Percentiles rank a stretch among this genome's conserved stretches.
Evolutionary conservation across 495 filamentous ascomycete species (phyloP).

Genomic region (Penicillium malachiteum): DNA sequence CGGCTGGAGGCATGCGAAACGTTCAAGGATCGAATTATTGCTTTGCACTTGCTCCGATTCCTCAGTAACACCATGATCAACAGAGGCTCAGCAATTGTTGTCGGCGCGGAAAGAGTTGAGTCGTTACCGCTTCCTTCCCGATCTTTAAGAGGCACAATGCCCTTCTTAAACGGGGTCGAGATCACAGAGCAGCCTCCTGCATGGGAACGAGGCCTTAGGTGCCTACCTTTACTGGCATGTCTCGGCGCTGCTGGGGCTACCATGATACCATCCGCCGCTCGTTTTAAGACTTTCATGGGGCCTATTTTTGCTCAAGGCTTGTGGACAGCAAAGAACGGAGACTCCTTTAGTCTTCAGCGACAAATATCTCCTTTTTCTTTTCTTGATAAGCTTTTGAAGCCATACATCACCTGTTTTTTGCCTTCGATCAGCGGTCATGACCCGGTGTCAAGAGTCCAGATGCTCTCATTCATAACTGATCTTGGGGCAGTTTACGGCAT

Average conservation of each 20-base stretch:
- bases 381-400: background rate
- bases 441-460: background rate
- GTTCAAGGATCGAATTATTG: too few species aligned
- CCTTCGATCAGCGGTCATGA: background rate
- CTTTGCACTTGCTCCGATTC: too few species aligned
- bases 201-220: background rate
- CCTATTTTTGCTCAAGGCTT: background rate
- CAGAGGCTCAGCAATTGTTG: too few species aligned
- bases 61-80: too few species aligned
- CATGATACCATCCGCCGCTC: background rate
- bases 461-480: background rate
- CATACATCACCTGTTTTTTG: background rate
- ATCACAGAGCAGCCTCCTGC: too few species aligned
- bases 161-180: too few species aligned
- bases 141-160: too few species aligned
- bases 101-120: too few species aligned
- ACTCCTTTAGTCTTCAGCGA: background rate
- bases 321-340: background rate
- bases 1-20: too few species aligned
- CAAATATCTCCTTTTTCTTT: background rate
- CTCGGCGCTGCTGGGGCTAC: background rate
- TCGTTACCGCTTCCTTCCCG: too few species aligned
- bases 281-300: background rate
- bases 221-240: background rate
- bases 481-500: background rate